phyloP scores from a whole-genome alignment of 306 rosid species.

The Cicer chorassanicum region DNA sequence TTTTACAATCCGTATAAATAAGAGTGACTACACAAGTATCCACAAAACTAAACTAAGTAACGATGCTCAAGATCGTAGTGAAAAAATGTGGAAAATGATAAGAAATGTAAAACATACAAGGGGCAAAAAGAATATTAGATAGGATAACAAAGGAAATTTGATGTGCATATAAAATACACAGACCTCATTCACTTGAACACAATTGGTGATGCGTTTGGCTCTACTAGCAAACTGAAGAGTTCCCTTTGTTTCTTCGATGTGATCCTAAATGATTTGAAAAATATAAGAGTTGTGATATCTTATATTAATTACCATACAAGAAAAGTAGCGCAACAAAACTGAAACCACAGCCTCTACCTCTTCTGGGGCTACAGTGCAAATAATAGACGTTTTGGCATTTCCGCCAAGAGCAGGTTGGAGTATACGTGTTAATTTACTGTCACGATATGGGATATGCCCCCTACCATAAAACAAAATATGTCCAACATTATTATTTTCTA shows the following conservation, averaged over 20 bases:
- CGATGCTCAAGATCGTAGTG: neutral
- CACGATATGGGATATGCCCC: slow-evolving; percentile 95
- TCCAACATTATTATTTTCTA: slow-evolving; percentile 30
- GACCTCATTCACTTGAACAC: slow-evolving; percentile 97
- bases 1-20: too few species aligned
- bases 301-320: neutral
- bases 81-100: neutral
- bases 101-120: slow-evolving; percentile 9
- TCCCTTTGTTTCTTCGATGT: slow-evolving; percentile 94
- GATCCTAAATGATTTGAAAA: slow-evolving; percentile 58
- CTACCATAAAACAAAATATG: slow-evolving; percentile 49
- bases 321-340: neutral
- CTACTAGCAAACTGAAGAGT: slow-evolving; percentile 99
- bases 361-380: slow-evolving; percentile 95
- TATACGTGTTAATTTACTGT: slow-evolving; percentile 94
- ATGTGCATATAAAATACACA: slow-evolving; percentile 33
- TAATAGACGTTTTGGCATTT: slow-evolving; percentile 95
- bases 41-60: too few species aligned
- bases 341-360: slow-evolving; percentile 62
- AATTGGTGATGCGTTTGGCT: slow-evolving; percentile 93
- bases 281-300: slow-evolving; percentile 26
- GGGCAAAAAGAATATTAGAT: neutral
- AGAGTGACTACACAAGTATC: too few species aligned
- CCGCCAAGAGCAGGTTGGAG: slow-evolving; percentile 99
- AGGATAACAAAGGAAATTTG: slow-evolving; percentile 12